phyloP scores from a whole-genome alignment of 1,284 basidiomycete genomes.

The Leucoagaricus sp. region DNA sequence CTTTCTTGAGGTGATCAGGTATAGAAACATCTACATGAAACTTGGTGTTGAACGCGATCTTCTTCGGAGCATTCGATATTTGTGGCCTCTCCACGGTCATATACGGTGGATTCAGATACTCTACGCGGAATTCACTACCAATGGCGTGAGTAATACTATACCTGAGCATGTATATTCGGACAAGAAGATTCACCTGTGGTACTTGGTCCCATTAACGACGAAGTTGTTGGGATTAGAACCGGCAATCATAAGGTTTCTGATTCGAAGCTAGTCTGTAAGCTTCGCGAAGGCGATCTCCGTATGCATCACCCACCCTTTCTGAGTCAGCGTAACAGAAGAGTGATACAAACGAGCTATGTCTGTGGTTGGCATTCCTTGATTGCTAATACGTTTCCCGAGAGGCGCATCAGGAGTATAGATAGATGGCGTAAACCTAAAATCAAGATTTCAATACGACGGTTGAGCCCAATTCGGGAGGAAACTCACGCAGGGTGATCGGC shows the following conservation, averaged over 20 bases:
- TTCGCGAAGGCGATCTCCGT: slow-evolving; percentile 85
- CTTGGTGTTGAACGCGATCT: too few relatives aligned
- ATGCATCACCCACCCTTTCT: slow-evolving; percentile 55
- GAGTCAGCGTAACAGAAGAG: slow-evolving; percentile 72
- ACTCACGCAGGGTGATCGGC: slow-evolving; percentile 60
- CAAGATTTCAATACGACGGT: background rate
- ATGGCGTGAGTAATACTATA: too few relatives aligned
- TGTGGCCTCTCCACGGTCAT: too few relatives aligned
- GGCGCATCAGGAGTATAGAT: slow-evolving; percentile 70
- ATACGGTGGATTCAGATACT: slow-evolving; percentile 36
- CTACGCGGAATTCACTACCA: slow-evolving; percentile 84
- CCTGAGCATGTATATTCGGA: too few relatives aligned
- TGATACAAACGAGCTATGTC: slow-evolving; percentile 88
- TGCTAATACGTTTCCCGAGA: slow-evolving; percentile 59
- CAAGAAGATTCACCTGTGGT: too few relatives aligned
- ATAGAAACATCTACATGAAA: too few relatives aligned
- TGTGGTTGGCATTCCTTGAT: slow-evolving; percentile 65
- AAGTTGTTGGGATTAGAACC: slow-evolving; percentile 51
- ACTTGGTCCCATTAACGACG: slow-evolving; percentile 32
- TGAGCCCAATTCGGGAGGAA: background rate
- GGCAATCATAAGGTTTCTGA: too few relatives aligned
- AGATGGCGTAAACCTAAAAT: slow-evolving; percentile 60
- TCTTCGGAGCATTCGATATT: too few relatives aligned
- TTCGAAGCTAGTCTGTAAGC: slow-evolving; percentile 55
- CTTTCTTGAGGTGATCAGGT: too few relatives aligned